phyloP scores from a whole-genome alignment of 352 stramenopile species.

The Pythium aquatile region DNA sequence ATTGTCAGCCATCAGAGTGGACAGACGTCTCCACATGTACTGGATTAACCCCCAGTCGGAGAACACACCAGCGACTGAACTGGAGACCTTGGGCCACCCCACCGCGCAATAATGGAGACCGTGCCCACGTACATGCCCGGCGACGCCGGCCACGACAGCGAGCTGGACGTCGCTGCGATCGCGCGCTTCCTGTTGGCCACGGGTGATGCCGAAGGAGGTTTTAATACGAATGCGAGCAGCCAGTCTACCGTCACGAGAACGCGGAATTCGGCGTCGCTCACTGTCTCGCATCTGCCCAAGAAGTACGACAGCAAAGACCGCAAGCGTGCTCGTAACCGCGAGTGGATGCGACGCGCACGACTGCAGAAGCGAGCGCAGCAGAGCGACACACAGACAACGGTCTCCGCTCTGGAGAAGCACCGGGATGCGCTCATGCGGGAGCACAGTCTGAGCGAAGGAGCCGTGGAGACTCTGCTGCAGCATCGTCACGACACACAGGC shows the following conservation, averaged over 20 bases:
- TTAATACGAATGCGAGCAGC: background rate
- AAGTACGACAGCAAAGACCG: slow-evolving; percentile 14
- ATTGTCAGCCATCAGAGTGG: background rate
- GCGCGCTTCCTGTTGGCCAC: background rate
- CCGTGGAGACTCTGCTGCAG: slow-evolving; percentile 5
- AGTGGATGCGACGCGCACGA: slow-evolving; percentile 22
- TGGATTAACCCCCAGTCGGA: background rate
- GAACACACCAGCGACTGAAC: too few relatives aligned
- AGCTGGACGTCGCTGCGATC: background rate
- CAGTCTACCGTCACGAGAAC: background rate
- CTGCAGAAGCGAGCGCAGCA: slow-evolving; percentile 14
- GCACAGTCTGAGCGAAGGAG: background rate
- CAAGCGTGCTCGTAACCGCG: slow-evolving; percentile 21
- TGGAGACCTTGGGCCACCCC: too few relatives aligned
- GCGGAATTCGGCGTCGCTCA: background rate
- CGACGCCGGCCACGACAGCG: background rate
- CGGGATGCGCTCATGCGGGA: slow-evolving; percentile 11
- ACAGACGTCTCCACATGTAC: background rate
- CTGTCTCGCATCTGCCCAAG: background rate
- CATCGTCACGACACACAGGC: slow-evolving; percentile 1
- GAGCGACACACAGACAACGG: background rate
- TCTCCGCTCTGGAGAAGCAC: slow-evolving; percentile 9
- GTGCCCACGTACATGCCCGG: background rate
- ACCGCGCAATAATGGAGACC: background rate
- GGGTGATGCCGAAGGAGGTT: background rate